A percentile compares a stretch with the other conserved stretches of the same genome.
Conservation (phyloP, 2,329 filamentous ascomycete genomes). For the Aspergillus fumigatiaffinis region DNA sequence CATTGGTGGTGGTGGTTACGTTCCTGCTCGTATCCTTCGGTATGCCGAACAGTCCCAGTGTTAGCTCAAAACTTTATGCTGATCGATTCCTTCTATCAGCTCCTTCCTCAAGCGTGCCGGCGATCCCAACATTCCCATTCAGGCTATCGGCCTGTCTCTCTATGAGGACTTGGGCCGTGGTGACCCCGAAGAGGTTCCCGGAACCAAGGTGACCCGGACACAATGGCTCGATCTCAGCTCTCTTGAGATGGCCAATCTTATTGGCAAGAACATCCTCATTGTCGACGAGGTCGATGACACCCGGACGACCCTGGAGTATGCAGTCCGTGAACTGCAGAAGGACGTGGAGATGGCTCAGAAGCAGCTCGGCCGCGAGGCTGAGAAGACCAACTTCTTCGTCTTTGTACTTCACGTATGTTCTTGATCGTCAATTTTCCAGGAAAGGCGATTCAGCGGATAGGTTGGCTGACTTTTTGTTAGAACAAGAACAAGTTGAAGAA, state of each 20-base stretch:
- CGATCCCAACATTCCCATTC: constrained; percentile 92
- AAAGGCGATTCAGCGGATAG: background rate
- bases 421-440: background rate
- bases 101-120: constrained; percentile 92
- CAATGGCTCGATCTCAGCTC: constrained; percentile 94
- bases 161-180: constrained; percentile 77
- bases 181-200: constrained; percentile 67
- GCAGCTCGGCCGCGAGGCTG: constrained; percentile 62
- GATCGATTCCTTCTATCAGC: constrained; percentile 25
- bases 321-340: constrained; percentile 88
- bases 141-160: constrained; percentile 95
- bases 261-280: constrained; percentile 87
- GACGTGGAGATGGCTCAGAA: constrained; percentile 80
- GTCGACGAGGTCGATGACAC: constrained; percentile 97
- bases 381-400: constrained; percentile 84
- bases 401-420: constrained; percentile 85
- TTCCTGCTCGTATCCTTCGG: constrained; percentile 92
- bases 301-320: constrained; percentile 88
- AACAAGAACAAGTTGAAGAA: constrained; percentile 99
- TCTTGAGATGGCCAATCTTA: constrained; percentile 81
- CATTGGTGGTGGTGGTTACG: constrained; percentile 95
- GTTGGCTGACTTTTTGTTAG: constrained; percentile 40
- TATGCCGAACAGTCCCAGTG: constrained; percentile 26
- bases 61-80: constrained; percentile 1
- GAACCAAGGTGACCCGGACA: constrained; percentile 92